A percentile compares a stretch with the other conserved stretches of the same genome.
Evolutionary conservation across 441 rosid genomes (phyloP).

Genomic region (Dalechampia spathulata): DNA sequence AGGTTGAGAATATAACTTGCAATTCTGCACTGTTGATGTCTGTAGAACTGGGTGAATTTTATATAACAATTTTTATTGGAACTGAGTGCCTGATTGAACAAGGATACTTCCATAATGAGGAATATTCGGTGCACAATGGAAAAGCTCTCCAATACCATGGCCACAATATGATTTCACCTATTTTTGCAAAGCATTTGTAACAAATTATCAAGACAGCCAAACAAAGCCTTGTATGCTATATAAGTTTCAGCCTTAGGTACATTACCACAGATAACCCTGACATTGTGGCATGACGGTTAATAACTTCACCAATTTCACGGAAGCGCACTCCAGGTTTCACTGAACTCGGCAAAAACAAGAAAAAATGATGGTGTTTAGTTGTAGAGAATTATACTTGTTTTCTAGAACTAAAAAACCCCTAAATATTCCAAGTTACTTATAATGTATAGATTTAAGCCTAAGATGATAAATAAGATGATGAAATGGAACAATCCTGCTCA

Average conservation of each 20-base stretch:
- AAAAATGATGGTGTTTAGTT: not conserved
- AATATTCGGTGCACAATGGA: conserved; percentile 95
- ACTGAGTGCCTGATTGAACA: conserved; percentile 12
- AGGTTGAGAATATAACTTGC: not conserved
- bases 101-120: conserved; percentile 95
- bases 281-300: conserved; percentile 85
- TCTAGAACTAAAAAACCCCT: too few relatives aligned
- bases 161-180: conserved; percentile 94
- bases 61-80: not conserved
- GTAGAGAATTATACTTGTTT: not conserved
- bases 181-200: conserved; percentile 9
- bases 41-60: not conserved
- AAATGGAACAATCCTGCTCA: not conserved
- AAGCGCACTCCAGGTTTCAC: conserved; percentile 92
- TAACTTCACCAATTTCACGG: conserved; percentile 87
- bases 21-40: not conserved
- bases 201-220: not conserved
- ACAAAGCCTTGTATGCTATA: not conserved
- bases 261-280: conserved; percentile 95
- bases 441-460: not conserved
- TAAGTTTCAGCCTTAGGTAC: conserved; percentile 5
- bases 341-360: conserved; percentile 18
- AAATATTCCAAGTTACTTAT: too few relatives aligned
- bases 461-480: not conserved
- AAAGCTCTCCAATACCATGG: conserved; percentile 96